Percentiles rank a stretch among this genome's conserved stretches.
Evolutionary conservation across 2,329 filamentous ascomycete species (phyloP).

Genomic region (Aspergillus ochraceus): DNA sequence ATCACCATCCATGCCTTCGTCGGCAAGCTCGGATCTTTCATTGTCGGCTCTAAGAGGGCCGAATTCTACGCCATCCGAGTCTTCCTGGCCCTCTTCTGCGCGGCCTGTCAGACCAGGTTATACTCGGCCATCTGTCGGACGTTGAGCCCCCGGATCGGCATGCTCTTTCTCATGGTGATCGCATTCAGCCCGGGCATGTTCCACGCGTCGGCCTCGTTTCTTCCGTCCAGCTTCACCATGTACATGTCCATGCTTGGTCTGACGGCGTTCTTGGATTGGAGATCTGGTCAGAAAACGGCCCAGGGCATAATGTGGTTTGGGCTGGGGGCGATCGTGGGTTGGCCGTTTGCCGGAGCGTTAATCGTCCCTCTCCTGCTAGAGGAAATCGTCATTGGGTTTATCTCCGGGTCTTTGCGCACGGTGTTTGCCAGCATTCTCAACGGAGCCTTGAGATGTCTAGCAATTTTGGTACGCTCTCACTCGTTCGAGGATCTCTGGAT

Average conservation of each 20-base stretch:
- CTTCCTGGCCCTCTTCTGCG: constrained; percentile 71
- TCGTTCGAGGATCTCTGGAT: not conserved
- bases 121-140: constrained; percentile 75
- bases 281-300: constrained; percentile 73
- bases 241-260: constrained; percentile 85
- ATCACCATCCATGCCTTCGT: constrained; percentile 74
- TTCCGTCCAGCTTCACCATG: constrained; percentile 97
- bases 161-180: constrained; percentile 78
- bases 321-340: constrained; percentile 79
- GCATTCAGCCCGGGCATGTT: constrained; percentile 88
- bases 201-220: constrained; percentile 79
- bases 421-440: constrained; percentile 63
- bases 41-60: constrained; percentile 46
- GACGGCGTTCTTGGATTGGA: constrained; percentile 88
- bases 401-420: constrained; percentile 60
- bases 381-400: constrained; percentile 60
- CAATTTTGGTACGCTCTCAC: constrained; percentile 63
- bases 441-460: constrained; percentile 65
- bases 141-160: constrained; percentile 77
- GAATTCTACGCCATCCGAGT: constrained; percentile 90
- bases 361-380: constrained; percentile 78
- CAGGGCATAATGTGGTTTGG: constrained; percentile 90
- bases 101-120: constrained; percentile 77
- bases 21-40: constrained; percentile 65
- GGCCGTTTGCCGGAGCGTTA: constrained; percentile 89